Conservation (phyloP, 805 yeast species). For the Saccharomycopsis guyanensis region DNA sequence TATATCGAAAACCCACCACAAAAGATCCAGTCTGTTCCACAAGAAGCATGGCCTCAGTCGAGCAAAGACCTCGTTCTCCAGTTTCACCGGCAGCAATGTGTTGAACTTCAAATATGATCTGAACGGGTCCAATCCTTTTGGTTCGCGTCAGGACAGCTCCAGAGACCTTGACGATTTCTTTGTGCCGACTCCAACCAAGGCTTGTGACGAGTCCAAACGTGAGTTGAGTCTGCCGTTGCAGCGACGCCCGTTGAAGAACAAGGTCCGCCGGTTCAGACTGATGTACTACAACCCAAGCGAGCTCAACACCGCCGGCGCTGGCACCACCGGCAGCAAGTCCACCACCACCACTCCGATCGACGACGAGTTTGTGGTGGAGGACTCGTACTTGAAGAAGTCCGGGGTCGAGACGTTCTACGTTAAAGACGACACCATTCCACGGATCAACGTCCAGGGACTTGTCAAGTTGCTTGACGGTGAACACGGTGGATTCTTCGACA, state of each 20-base stretch:
- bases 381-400: constrained; percentile 25
- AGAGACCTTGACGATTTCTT: constrained; percentile 19
- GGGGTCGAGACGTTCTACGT: constrained; percentile 36
- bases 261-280: constrained; percentile 56
- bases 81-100: background rate
- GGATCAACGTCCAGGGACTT: constrained; percentile 39
- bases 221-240: constrained; percentile 36
- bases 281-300: constrained; percentile 58
- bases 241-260: constrained; percentile 27
- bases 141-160: constrained; percentile 13
- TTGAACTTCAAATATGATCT: constrained; percentile 7
- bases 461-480: constrained; percentile 32
- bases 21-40: constrained; percentile 11
- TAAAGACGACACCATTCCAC: constrained; percentile 48
- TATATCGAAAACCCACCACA: constrained; percentile 1
- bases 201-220: constrained; percentile 23
- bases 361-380: constrained; percentile 6
- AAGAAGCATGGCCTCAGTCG: constrained; percentile 1
- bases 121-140: constrained; percentile 27
- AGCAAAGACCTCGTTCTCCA: background rate
- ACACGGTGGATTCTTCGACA: constrained; percentile 43
- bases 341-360: constrained; percentile 15
- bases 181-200: constrained; percentile 16
- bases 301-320: constrained; percentile 30
- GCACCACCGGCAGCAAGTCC: constrained; percentile 3